These are phyloP conservation scores for Tulasnella sp. DNA, from an alignment of 768 basidiomycete species.

Conservation along the genomic window DNA sequence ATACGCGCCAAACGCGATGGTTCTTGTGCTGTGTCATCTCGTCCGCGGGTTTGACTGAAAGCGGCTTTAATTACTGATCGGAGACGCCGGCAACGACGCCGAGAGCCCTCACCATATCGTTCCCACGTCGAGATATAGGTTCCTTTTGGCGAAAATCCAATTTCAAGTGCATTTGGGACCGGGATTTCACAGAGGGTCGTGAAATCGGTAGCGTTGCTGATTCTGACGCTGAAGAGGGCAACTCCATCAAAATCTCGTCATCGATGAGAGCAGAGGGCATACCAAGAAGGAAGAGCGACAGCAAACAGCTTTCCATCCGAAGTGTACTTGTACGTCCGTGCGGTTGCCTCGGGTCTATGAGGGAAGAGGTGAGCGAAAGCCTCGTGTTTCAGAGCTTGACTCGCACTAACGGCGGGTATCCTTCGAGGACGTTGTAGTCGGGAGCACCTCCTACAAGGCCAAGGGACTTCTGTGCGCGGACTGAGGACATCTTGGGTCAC, in stretches of 20 bases:
- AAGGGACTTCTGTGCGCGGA: constrained; percentile 88
- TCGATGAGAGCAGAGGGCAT: neutral
- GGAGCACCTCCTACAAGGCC: constrained; percentile 79
- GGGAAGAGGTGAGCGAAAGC: constrained; percentile 20
- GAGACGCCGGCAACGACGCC: neutral
- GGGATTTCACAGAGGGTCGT: constrained; percentile 62
- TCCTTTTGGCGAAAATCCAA: constrained; percentile 87
- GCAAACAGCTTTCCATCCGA: constrained; percentile 80
- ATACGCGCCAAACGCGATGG: constrained; percentile 77
- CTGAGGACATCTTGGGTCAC: constrained; percentile 24
- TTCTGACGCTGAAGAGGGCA: constrained; percentile 46
- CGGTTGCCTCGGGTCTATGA: constrained; percentile 53
- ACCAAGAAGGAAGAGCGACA: constrained; percentile 49
- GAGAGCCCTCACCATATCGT: constrained; percentile 47
- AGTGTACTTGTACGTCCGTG: constrained; percentile 71
- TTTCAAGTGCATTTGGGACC: constrained; percentile 64
- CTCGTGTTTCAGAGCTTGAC: neutral
- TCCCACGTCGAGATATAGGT: constrained; percentile 95
- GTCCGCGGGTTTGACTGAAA: constrained; percentile 71
- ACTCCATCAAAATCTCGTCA: neutral
- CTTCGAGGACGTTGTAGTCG: constrained; percentile 51
- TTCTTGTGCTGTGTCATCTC: constrained; percentile 81
- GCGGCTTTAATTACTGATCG: neutral
- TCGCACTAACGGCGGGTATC: constrained; percentile 32
- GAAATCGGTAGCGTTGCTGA: constrained; percentile 63